phyloP scores from a whole-genome alignment of 352 stramenopile genomes.

The Pseudoperonospora humuli region DNA sequence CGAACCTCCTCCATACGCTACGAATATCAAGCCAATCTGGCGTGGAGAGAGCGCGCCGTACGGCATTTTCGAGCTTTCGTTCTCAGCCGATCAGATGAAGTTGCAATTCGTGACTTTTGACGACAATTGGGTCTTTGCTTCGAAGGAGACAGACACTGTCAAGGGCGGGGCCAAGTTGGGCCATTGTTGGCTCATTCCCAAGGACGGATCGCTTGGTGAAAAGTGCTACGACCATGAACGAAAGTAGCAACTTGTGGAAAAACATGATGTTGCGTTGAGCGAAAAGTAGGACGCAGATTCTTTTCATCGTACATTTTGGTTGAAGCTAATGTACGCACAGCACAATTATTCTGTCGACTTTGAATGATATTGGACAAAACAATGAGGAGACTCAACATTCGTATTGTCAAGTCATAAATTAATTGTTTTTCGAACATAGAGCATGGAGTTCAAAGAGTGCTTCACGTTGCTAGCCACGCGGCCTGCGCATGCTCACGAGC shows the following conservation, averaged over 20 bases:
- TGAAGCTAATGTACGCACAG: not conserved
- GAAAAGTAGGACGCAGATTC: not conserved
- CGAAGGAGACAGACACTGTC: conserved; percentile 28
- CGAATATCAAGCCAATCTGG: conserved; percentile 42
- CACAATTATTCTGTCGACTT: not conserved
- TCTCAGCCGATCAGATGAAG: conserved; percentile 43
- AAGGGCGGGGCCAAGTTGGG: conserved; percentile 38
- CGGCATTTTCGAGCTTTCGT: conserved; percentile 66
- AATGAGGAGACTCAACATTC: not conserved
- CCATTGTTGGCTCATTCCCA: too few species aligned
- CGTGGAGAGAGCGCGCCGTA: conserved; percentile 49
- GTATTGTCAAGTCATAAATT: not conserved
- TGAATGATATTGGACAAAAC: too few species aligned
- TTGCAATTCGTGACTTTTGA: conserved; percentile 68
- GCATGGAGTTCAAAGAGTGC: conserved; percentile 66
- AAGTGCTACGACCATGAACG: too few species aligned
- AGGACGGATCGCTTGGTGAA: too few species aligned
- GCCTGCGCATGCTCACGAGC: conserved; percentile 42
- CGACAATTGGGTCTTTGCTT: conserved; percentile 47
- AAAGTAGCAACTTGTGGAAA: too few species aligned
- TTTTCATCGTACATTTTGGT: conserved; percentile 5
- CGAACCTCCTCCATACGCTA: conserved; percentile 36
- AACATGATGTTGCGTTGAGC: too few species aligned
- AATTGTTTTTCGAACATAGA: too few species aligned
- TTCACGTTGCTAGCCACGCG: conserved; percentile 56